Evolutionary conservation across 2,329 filamentous ascomycete species (phyloP), one percentile per base, ranked within the genome.

Genomic region (Eurotiales sp.): DNA sequence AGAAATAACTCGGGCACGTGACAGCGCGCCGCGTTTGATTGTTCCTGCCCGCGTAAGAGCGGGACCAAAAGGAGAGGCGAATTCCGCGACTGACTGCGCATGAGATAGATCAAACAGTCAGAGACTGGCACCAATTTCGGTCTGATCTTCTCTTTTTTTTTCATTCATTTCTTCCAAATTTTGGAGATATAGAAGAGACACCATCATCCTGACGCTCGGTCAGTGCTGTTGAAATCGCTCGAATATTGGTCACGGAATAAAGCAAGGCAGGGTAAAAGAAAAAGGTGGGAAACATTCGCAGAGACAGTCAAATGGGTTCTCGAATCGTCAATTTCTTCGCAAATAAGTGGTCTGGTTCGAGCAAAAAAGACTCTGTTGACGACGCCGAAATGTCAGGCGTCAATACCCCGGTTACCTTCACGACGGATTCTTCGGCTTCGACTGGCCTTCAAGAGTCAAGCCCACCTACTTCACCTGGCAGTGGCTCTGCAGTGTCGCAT

Each of bases 381-480:
- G 43, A 45, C 27, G 30, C 42, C 22, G 50, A 51, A 22, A 66
- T 69, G 62, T 63, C 62, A n/a, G 54, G 57, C 15, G 54, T 57
- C 21, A 62, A 58, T 8, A 64, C 62, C 1, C 62, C 60, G 3
- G 52, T 58, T 7, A 65, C 61, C n/a, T 52, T 36, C n/a, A n/a
- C n/a, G 32, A 17, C 45, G 11, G 34, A 37, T 8, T 37, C 34
- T 32, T 8, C 6, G 34, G 59, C 60, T 3, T 63, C 60, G 44
- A 46, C 57, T 14, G 61, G 58, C n/a, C n/a, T n/a, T 23, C 60
- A 61, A 10, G 59, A 63, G 21, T 68, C 67, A 2, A 57, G 45
- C n/a, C 51, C 57, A 7, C 59, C 63, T 4, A 70, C 66, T 1
- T 64, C 66, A 8, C 65, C 65, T 42, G 45, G 56, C 3, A 54